Conservation (phyloP, 306 rosid species). For the Oemleria cerasiformis region DNA sequence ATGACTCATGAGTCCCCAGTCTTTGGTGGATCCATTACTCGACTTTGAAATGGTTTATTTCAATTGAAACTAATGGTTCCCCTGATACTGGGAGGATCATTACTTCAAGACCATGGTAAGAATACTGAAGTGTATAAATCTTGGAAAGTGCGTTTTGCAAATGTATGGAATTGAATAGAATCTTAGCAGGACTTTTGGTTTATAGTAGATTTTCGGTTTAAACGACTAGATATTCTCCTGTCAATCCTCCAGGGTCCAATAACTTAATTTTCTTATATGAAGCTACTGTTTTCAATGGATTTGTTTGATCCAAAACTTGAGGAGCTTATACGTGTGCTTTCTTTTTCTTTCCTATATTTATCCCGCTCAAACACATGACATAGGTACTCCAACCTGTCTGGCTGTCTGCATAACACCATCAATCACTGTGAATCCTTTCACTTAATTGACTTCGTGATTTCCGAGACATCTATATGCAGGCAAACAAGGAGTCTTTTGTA, state of each 20-base stretch:
- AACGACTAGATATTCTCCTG: neutral
- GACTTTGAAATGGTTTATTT: neutral
- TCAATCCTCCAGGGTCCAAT: neutral
- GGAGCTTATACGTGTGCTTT: neutral
- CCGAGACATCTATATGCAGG: conserved; percentile 49
- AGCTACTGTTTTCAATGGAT: neutral
- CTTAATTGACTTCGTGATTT: conserved; percentile 16
- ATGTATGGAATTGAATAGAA: neutral
- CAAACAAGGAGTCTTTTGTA: conserved; percentile 73
- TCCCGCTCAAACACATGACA: neutral
- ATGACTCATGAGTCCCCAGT: neutral
- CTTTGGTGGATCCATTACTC: neutral
- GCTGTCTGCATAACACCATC: neutral
- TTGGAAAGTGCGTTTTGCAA: neutral
- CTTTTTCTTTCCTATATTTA: neutral
- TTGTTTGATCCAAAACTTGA: neutral
- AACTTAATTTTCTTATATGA: neutral
- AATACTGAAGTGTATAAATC: neutral
- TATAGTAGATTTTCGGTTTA: neutral
- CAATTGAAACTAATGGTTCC: neutral
- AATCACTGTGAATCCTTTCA: neutral
- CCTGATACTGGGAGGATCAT: neutral
- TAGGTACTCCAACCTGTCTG: neutral
- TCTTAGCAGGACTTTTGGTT: neutral
- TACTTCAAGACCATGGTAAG: neutral